phyloP scores from a whole-genome alignment of 208 protist species.

The Leishmania turanica region DNA sequence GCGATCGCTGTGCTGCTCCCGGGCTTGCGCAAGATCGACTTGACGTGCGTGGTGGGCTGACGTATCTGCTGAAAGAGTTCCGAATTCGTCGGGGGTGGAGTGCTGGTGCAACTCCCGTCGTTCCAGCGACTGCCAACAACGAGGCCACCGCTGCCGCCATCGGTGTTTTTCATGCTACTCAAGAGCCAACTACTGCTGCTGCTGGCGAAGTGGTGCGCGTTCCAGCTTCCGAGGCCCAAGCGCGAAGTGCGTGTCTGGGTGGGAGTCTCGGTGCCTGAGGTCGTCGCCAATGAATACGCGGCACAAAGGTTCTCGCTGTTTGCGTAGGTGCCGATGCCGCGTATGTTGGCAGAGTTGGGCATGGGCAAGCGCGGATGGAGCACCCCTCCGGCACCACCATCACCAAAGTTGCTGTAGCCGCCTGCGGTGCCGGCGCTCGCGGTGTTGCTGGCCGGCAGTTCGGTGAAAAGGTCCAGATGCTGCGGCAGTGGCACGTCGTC shows the following conservation, averaged over 20 bases:
- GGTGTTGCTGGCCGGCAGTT: background rate
- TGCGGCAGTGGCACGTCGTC: constrained; percentile 21
- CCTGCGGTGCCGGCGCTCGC: background rate
- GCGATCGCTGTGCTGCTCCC: background rate
- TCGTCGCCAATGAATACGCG: background rate
- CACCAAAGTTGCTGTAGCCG: background rate
- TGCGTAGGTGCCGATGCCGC: background rate
- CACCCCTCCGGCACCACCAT: background rate
- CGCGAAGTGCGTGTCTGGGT: background rate
- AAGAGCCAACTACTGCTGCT: constrained; percentile 7
- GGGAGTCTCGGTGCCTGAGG: background rate
- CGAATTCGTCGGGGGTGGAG: constrained; percentile 13
- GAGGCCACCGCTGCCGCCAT: background rate
- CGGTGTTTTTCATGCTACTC: constrained; percentile 1
- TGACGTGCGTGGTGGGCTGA: constrained; percentile 18
- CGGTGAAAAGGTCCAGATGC: background rate
- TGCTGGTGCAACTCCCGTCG: background rate
- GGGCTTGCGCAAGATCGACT: constrained; percentile 28
- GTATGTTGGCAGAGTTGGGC: background rate
- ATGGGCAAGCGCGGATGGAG: background rate
- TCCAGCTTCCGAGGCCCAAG: background rate
- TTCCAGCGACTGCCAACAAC: background rate
- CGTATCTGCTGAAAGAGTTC: constrained; percentile 31
- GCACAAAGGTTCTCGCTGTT: background rate
- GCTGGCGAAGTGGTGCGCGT: background rate